These are phyloP conservation scores for Entonaema liquescens DNA, from an alignment of 495 filamentous ascomycete species.

Conservation along the genomic window DNA sequence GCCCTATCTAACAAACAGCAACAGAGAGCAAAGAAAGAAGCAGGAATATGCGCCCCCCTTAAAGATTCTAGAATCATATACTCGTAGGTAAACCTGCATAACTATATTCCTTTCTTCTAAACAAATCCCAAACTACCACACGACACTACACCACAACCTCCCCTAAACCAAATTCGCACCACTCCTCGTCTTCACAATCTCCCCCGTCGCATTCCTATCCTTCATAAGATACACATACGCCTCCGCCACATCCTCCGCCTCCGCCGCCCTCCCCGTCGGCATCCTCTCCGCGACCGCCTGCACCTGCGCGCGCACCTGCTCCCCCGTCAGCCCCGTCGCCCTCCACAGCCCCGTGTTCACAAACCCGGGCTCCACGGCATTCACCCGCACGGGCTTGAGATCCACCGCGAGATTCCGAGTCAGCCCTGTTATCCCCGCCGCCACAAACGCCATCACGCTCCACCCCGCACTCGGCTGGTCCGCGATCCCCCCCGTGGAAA, in stretches of 20 bases:
- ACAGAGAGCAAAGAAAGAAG: no score
- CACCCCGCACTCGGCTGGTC: slow-evolving; percentile 58
- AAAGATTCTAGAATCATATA: no score
- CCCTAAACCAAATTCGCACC: slow-evolving; percentile 35
- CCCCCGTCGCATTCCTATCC: slow-evolving; percentile 53
- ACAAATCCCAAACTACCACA: no score
- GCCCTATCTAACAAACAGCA: no score
- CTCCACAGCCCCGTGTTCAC: slow-evolving; percentile 64
- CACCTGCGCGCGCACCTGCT: slow-evolving; percentile 46
- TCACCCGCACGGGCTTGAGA: slow-evolving; percentile 67
- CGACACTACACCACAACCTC: no score
- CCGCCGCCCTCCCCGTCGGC: slow-evolving; percentile 58
- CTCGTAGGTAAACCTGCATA: no score
- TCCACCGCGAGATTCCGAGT: slow-evolving; percentile 64
- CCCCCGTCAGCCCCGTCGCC: slow-evolving; percentile 28
- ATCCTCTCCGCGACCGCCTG: slow-evolving; percentile 25
- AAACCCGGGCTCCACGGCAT: slow-evolving; percentile 63
- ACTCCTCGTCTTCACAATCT: slow-evolving; percentile 38
- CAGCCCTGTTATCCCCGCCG: slow-evolving; percentile 52
- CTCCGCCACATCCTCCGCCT: slow-evolving; percentile 68
- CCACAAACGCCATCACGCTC: slow-evolving; percentile 53
- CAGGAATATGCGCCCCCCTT: no score
- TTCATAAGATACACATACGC: slow-evolving; percentile 71
- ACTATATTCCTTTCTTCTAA: no score
- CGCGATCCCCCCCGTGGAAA: slow-evolving; percentile 62